phyloP scores from a whole-genome alignment of 352 stramenopile genomes.

The Phytopythium montanum region DNA sequence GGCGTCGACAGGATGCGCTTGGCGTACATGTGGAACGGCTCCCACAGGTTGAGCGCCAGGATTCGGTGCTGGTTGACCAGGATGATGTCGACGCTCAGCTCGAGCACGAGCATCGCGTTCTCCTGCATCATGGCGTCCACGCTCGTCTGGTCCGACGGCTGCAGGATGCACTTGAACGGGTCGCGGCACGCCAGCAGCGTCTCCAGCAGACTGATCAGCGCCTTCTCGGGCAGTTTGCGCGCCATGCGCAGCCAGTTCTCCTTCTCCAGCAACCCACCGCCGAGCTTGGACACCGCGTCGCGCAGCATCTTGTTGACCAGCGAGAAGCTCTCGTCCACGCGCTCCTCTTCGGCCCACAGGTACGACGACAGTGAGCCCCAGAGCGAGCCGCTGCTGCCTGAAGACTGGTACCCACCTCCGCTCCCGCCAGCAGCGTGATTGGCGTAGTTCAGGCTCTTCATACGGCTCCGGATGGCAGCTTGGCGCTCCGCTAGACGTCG shows the following conservation, averaged over 20 bases:
- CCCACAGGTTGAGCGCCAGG: slow-evolving; percentile 66
- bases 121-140: slow-evolving; percentile 87
- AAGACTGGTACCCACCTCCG: slow-evolving; percentile 9
- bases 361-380: slow-evolving; percentile 85
- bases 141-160: slow-evolving; percentile 33
- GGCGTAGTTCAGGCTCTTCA: slow-evolving; percentile 73
- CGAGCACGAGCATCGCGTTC: slow-evolving; percentile 84
- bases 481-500: slow-evolving; percentile 77
- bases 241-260: slow-evolving; percentile 86
- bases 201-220: slow-evolving; percentile 62
- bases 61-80: slow-evolving; percentile 84
- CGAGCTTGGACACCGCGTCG: slow-evolving; percentile 68
- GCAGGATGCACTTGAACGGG: slow-evolving; percentile 75
- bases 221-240: slow-evolving; percentile 64
- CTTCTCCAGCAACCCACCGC: slow-evolving; percentile 74
- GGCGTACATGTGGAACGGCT: slow-evolving; percentile 77
- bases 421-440: slow-evolving; percentile 35
- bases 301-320: slow-evolving; percentile 75
- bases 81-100: slow-evolving; percentile 82
- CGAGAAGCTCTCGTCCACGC: slow-evolving; percentile 74
- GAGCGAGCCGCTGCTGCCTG: slow-evolving; percentile 45
- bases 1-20: slow-evolving; percentile 72
- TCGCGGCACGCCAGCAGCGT: slow-evolving; percentile 73
- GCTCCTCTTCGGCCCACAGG: slow-evolving; percentile 81
- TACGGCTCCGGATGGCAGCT: slow-evolving; percentile 73